phyloP scores from a whole-genome alignment of 352 stramenopile species.

The Phytophthora megakarya region DNA sequence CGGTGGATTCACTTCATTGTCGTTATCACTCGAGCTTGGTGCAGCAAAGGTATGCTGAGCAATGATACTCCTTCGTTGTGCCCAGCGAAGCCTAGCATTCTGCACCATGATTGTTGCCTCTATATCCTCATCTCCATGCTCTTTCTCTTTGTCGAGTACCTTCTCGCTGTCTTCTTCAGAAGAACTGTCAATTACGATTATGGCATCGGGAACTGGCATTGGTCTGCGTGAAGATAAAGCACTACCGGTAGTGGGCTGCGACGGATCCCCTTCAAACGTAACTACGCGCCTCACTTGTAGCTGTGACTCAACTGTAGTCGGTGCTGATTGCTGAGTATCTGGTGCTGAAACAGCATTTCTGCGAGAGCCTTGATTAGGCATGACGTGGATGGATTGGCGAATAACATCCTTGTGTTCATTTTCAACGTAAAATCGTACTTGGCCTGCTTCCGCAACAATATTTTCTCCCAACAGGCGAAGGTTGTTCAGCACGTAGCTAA shows the following conservation, averaged over 20 bases:
- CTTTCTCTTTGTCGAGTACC: conserved; percentile 2
- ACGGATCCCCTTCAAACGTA: conserved; percentile 25
- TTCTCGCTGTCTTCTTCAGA: conserved; percentile 30
- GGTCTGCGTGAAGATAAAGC: neutral
- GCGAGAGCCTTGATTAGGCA: conserved; percentile 38
- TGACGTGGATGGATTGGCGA: conserved; percentile 46
- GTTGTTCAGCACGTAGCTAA: conserved; percentile 59
- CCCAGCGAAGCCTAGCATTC: conserved; percentile 14
- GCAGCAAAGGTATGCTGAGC: no score
- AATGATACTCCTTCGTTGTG: conserved; percentile 19
- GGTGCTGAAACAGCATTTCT: neutral
- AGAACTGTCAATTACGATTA: conserved; percentile 36
- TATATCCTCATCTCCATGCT: conserved; percentile 10
- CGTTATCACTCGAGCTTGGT: conserved; percentile 22
- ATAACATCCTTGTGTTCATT: conserved; percentile 44
- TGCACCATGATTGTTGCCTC: conserved; percentile 21
- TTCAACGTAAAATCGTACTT: conserved; percentile 55
- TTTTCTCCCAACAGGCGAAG: conserved; percentile 46
- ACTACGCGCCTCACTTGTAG: conserved; percentile 24
- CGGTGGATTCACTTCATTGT: conserved; percentile 18
- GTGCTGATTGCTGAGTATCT: conserved; percentile 12
- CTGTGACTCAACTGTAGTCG: neutral
- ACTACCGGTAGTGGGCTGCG: neutral
- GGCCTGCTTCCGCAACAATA: conserved; percentile 42
- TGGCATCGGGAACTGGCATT: neutral